Evolutionary conservation across 2,329 filamentous ascomycete genomes (phyloP), one percentile per base, ranked within the genome.

Genomic region (Botrytis deweyae): DNA sequence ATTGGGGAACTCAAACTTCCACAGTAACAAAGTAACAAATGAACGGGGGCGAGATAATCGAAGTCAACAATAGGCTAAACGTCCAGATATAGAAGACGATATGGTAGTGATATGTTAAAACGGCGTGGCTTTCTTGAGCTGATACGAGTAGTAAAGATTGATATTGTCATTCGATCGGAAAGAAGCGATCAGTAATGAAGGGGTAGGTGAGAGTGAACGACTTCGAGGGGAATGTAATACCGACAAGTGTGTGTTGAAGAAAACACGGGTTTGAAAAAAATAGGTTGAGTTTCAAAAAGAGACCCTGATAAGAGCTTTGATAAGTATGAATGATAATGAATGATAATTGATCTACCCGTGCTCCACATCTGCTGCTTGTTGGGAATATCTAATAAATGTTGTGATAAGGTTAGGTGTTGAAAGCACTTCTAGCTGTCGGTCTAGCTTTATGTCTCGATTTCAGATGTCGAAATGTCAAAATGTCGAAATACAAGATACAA

Each of bases 241-340:
- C 20, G 4, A 38, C 1, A 63, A 58, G n/a, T 58, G n/a, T n/a
- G n/a, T n/a, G 14, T 36, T n/a, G 46, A 67, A 38, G 14, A 67
- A 52, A 67, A 40, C 14, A 33, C 33, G 33, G 46, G 22, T 8
- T 25, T 16, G 33, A 20, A 67, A 44, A 64, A 44, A 25, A 36
- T 36, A 40, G 36, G n/a, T 49, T n/a, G 29, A 36, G 44, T 29
- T 49, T 49, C 42, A 4, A 46, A 49, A 49, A 29, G 25, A 49
- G 29, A 38, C 42, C 14, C 44, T 44, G 64, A 66, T 66, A 66
- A 66, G 64, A 66, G 40, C n/a, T 65, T 40, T 46, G 62, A 33
- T 33, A 44, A 64, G 40, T 66, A 55, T 55, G 12, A 52, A 52
- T 52, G 49, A 52, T 52, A 52, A 52, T 20, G 44, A 46, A 66